Percentiles rank a stretch among this genome's conserved stretches.
Conservation (phyloP, 202 grass and related monocot species). For the Bolboschoenoplectus hybrid region DNA sequence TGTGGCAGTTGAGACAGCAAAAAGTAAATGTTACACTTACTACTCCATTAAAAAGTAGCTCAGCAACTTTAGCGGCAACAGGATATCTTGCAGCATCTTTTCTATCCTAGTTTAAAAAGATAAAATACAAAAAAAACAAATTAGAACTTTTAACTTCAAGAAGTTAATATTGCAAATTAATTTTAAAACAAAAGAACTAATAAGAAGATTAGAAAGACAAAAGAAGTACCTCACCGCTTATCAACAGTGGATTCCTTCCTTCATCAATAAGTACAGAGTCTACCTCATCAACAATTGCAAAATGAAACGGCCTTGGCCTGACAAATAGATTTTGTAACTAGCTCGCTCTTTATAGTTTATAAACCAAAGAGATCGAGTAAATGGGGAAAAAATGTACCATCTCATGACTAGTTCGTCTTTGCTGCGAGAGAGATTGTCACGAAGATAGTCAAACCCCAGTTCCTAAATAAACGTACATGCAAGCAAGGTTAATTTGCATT, state of each 20-base stretch:
- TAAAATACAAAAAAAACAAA: slow-evolving; percentile 20
- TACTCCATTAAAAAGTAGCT: slow-evolving; percentile 75
- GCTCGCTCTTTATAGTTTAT: slow-evolving; percentile 34
- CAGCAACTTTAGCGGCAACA: slow-evolving; percentile 83
- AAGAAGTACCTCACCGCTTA: slow-evolving; percentile 87
- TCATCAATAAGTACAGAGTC: slow-evolving; percentile 96
- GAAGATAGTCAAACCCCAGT: slow-evolving; percentile 97
- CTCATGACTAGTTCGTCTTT: slow-evolving; percentile 93
- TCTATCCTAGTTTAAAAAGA: slow-evolving; percentile 70
- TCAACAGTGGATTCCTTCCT: slow-evolving; percentile 94
- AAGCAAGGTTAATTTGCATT: slow-evolving; percentile 28
- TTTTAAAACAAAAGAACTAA: slow-evolving; percentile 42
- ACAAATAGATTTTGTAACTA: slow-evolving; percentile 41
- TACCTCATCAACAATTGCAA: slow-evolving; percentile 97
- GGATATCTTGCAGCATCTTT: slow-evolving; percentile 77
- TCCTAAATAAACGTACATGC: slow-evolving; percentile 52
- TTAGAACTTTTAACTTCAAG: not conserved
- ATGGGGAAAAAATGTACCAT: slow-evolving; percentile 60
- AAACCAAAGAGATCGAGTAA: slow-evolving; percentile 32
- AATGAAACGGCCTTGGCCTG: slow-evolving; percentile 91
- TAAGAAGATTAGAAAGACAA: slow-evolving; percentile 31
- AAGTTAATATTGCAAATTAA: slow-evolving; percentile 22
- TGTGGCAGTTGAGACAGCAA: slow-evolving; percentile 26
- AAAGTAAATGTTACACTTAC: slow-evolving; percentile 58
- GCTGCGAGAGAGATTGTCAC: slow-evolving; percentile 75